Base-by-base conservation (phyloP, 2,329 filamentous ascomycete genomes). In the Aspergillus tubingensis region DNA sequence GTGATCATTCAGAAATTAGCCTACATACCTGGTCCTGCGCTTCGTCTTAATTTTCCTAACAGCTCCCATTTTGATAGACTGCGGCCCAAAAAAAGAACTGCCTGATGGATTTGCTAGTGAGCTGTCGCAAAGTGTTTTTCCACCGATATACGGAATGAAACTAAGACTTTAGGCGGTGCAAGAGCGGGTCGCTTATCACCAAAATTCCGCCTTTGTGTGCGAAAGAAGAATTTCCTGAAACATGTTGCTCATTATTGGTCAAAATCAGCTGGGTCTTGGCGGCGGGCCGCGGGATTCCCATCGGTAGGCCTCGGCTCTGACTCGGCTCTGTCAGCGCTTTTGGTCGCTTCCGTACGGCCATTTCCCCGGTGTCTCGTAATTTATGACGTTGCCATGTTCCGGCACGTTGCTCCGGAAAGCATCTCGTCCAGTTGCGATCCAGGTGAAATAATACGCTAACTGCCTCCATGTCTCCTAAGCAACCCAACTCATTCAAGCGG, bases 31-130 rank as follows among this genome's bases (percentile, higher is more conserved):
- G 19, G 84, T 87, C 71, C 87, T 86, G 65, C 89, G 85, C 76
- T 91, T 86, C 3, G 89, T 93, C 79, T 93, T 93, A 59, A 86
- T 87, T 64, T 87, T 82, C n/a, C 80, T 75, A 39, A 83, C 80
- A 62, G 90, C 84, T 49, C 89, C 90, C 90, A 92, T 92, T 61
- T 69, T 82, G 63, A 57, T 63, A 44, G 61, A 61, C 57, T 56
- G 62, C 60, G 64, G 65, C 58, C 62, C 57, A 58, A 63, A 56
- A 61, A 65, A 58, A 30, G 27, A 30, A 66, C 48, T 50, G 27
- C 58, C 30, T 8, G 19, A 57, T 57, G 17, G 30, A 43, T 27
- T 50, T 53, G 19, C 53, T 41, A 55, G 53, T 44, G 53, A 55
- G 41, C 39, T 32, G 39, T 55, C 39, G 53, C 54, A 32, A 51